Evolutionary conservation across 2,329 filamentous ascomycete species (phyloP).

Genomic region (Pseudogymnoascus sp.): DNA sequence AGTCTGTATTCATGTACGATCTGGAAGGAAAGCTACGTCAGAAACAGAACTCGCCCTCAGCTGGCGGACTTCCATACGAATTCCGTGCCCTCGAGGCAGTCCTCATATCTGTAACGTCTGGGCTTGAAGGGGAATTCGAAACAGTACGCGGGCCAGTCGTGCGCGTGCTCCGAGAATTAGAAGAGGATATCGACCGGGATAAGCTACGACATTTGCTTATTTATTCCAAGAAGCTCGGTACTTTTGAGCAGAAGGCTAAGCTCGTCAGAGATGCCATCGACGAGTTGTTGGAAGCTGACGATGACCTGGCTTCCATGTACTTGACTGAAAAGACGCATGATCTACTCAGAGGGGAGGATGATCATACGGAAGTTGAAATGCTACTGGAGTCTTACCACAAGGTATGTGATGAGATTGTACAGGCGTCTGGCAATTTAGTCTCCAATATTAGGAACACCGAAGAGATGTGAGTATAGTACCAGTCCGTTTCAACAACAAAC

Average conservation of each 20-base stretch:
- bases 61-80: conserved; percentile 75
- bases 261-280: conserved; percentile 91
- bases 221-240: conserved; percentile 89
- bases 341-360: conserved; percentile 63
- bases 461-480: conserved; percentile 64
- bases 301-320: conserved; percentile 93
- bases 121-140: conserved; percentile 89
- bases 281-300: conserved; percentile 89
- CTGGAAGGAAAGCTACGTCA: conserved; percentile 86
- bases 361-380: conserved; percentile 96
- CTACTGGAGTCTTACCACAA: conserved; percentile 96
- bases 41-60: conserved; percentile 51
- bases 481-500: background rate
- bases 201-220: conserved; percentile 86
- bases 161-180: conserved; percentile 76
- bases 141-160: conserved; percentile 88
- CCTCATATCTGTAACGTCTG: conserved; percentile 83
- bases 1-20: conserved; percentile 97
- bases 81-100: conserved; percentile 94
- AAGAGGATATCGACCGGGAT: conserved; percentile 93
- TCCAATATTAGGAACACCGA: conserved; percentile 95
- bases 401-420: conserved; percentile 94
- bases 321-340: conserved; percentile 79
- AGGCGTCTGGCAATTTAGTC: conserved; percentile 86
- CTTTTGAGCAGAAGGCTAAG: conserved; percentile 94